Percentiles rank a stretch among this genome's conserved stretches.
These are phyloP conservation scores for Solanum lignicaule DNA, from an alignment of 257 asterid genomes.

Conservation along the genomic window DNA sequence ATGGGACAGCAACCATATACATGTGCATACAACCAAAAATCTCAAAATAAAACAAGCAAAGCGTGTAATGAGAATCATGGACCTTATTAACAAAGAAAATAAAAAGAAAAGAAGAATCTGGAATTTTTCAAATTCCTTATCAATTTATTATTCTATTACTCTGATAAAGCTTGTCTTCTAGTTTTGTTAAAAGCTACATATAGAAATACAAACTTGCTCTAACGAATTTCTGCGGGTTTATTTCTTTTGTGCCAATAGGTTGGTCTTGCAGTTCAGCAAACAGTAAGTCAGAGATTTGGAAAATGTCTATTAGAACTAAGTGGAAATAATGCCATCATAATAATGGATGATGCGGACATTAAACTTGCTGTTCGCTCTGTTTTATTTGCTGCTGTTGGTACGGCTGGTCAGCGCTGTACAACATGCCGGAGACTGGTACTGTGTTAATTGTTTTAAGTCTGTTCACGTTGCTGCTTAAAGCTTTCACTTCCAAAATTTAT, in stretches of 20 bases:
- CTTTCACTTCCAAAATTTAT: not conserved
- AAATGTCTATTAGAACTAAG: slow-evolving; percentile 90
- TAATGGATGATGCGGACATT: slow-evolving; percentile 91
- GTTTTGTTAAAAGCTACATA: not conserved
- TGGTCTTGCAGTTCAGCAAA: slow-evolving; percentile 90
- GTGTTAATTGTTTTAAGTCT: not conserved
- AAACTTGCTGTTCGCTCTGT: slow-evolving; percentile 94
- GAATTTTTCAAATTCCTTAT: not conserved
- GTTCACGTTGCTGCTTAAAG: not conserved
- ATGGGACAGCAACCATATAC: not conserved
- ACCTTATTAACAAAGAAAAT: not conserved
- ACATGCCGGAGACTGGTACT: slow-evolving; percentile 98
- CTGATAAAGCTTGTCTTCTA: not conserved
- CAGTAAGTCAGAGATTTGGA: slow-evolving; percentile 77
- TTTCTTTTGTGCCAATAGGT: slow-evolving; percentile 37
- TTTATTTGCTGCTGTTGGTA: slow-evolving; percentile 95
- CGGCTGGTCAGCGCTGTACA: slow-evolving; percentile 99
- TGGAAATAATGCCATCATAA: slow-evolving; percentile 90
- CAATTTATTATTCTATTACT: not conserved
- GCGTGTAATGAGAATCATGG: not conserved
- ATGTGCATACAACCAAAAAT: not conserved
- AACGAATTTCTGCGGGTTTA: not conserved
- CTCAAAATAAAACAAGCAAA: not conserved
- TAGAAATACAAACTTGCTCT: not conserved
- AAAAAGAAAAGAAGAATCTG: not conserved